Base-by-base conservation (phyloP, 805 yeast genomes). In the Metahyphopichia silvanorum region DNA sequence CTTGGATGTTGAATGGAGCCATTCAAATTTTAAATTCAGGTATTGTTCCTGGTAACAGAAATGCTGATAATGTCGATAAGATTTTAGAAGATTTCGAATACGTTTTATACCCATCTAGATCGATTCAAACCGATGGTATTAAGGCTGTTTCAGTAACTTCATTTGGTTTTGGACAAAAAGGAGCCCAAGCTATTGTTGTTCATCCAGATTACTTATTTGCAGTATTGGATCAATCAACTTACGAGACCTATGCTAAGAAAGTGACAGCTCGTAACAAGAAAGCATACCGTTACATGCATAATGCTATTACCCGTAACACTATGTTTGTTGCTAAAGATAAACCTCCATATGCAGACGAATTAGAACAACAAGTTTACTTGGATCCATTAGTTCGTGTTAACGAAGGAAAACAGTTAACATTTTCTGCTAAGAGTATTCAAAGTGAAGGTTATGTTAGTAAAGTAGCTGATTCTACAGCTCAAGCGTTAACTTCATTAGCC, bases 1-100 rank as follows among this genome's bases (percentile, higher is more conserved):
- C 99, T 38, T 93, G 98, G 98, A 93, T 93, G 98, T 70, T 93
- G 77, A 94, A 93, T 66, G 99, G 99, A 67, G 96, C 87, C 37
- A 70, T 93, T 48, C 99, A 93, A 73, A 81, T 89, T 48, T 73
- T 93, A 61, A 84, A 86, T 70, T 63, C 85, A 53, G 98, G 98
- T 66, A 55, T 89, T 53, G 95, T 93, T 49, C 98, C 98, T 49
- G 99, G 99, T 63, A 93, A 93, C 77, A 80, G 97, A 67, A 94
- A 93, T 55, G 98, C 98, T 44, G 99, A 93, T 66, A 93, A 93
- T 58, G 79, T 93, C 51, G 99, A 93, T 66, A 73, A 78, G 54
- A 57, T 73, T 15, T 73, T 93, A 58, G 87, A 87, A 68, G 77
- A 86, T 54, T 91, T 67, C 57, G 93, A 88, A 52, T 80, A 84